A percentile compares a stretch with the other conserved stretches of the same genome.
Evolutionary conservation across 2,329 filamentous ascomycete species (phyloP).

Genomic region (Phoma sp.): DNA sequence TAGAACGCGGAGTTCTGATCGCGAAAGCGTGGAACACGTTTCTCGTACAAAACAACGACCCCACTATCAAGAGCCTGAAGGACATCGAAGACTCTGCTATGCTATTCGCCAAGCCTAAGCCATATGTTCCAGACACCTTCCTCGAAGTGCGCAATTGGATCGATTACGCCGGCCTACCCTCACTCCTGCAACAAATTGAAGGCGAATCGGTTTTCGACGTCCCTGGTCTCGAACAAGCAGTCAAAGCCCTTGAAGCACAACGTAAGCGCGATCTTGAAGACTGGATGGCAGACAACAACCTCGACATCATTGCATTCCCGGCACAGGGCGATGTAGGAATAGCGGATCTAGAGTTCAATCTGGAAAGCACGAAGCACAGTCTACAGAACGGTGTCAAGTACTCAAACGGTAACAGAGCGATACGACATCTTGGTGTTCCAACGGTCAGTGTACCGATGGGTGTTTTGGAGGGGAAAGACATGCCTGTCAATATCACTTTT

Average conservation of each 20-base stretch:
- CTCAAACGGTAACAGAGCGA: slow-evolving; percentile 61
- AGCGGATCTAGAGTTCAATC: slow-evolving; percentile 56
- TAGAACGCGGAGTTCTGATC: slow-evolving; percentile 59
- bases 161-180: slow-evolving; percentile 46
- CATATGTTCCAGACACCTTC: slow-evolving; percentile 49
- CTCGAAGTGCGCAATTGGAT: slow-evolving; percentile 52
- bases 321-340: slow-evolving; percentile 59
- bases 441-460: slow-evolving; percentile 64
- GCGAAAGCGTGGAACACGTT: slow-evolving; percentile 63
- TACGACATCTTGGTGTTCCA: slow-evolving; percentile 64
- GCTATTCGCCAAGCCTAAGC: slow-evolving; percentile 49
- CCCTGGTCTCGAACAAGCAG: slow-evolving; percentile 52
- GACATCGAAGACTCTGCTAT: slow-evolving; percentile 49
- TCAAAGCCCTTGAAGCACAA: slow-evolving; percentile 57
- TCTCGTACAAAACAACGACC: slow-evolving; percentile 52
- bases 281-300: slow-evolving; percentile 55
- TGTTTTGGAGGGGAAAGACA: slow-evolving; percentile 52
- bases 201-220: slow-evolving; percentile 52
- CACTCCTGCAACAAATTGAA: slow-evolving; percentile 33
- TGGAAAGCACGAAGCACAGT: slow-evolving; percentile 44
- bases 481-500: slow-evolving; percentile 64
- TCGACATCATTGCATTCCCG: slow-evolving; percentile 60
- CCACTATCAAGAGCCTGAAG: slow-evolving; percentile 48
- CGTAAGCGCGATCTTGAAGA: slow-evolving; percentile 60
- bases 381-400: slow-evolving; percentile 62